A percentile compares a stretch with the other conserved stretches of the same genome.
Evolutionary conservation across 2,329 filamentous ascomycete genomes (phyloP).

Genomic region (Ophiocordyceps camponoti-rufipedis): DNA sequence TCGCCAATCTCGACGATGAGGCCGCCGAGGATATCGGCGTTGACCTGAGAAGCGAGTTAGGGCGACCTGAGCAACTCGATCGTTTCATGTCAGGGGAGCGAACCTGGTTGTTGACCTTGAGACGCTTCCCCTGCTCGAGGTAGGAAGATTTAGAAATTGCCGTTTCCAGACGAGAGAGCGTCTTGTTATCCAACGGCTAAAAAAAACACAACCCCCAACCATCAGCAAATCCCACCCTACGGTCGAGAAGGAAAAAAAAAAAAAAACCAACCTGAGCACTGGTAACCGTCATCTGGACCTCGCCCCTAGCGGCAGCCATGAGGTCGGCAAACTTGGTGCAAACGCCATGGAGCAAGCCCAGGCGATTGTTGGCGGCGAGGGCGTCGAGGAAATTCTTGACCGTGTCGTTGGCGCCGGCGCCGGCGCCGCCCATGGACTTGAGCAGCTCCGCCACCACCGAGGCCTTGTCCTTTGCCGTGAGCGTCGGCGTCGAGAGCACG

Average conservation of each 20-base stretch:
- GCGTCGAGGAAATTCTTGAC: conserved; percentile 87
- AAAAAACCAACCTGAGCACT: conserved; percentile 51
- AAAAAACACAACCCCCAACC: no score
- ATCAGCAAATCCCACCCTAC: background rate
- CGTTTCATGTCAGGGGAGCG: no score
- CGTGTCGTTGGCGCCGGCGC: conserved; percentile 43
- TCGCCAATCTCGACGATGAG: conserved; percentile 93
- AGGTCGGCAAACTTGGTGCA: conserved; percentile 73
- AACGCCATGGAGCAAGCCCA: conserved; percentile 65
- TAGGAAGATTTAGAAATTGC: conserved; percentile 82
- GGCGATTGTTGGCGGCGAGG: conserved; percentile 90
- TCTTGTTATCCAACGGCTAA: conserved; percentile 73
- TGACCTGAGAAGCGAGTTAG: conserved; percentile 40
- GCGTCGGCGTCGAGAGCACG: conserved; percentile 67
- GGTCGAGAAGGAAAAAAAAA: background rate
- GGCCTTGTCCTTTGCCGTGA: conserved; percentile 63
- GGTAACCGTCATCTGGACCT: conserved; percentile 85
- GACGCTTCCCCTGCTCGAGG: conserved; percentile 82
- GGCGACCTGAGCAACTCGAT: background rate
- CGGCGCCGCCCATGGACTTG: conserved; percentile 52
- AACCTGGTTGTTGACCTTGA: conserved; percentile 90
- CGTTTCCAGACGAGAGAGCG: conserved; percentile 66
- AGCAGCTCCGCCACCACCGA: conserved; percentile 73
- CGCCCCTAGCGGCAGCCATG: conserved; percentile 77
- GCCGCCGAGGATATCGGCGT: conserved; percentile 85